Percentiles rank a stretch among this genome's conserved stretches.
phyloP scores from a whole-genome alignment of 306 rosid genomes.

The Cotoneaster glaucophyllus region DNA sequence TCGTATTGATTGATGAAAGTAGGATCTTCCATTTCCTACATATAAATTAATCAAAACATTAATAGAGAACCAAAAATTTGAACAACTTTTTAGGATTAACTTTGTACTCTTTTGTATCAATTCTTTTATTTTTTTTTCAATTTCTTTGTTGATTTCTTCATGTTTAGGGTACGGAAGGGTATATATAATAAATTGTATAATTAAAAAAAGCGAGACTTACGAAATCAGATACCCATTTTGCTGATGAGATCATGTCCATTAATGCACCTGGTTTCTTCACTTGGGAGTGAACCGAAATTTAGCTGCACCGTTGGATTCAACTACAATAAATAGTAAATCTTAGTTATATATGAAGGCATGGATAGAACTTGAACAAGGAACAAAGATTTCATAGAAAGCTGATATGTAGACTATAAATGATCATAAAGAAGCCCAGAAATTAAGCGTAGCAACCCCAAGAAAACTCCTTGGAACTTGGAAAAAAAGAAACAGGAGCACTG shows the following conservation, averaged over 20 bases:
- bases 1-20: conserved; percentile 17
- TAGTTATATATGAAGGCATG: not conserved
- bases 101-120: not conserved
- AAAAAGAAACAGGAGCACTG: not conserved
- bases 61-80: not conserved
- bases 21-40: conserved; percentile 23
- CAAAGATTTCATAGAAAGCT: not conserved
- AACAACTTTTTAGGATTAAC: not conserved
- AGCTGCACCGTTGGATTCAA: not conserved
- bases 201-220: conserved; percentile 5
- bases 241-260: conserved; percentile 29
- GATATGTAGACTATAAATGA: not conserved
- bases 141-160: not conserved
- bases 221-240: conserved; percentile 32
- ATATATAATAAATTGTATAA: not conserved
- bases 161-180: not conserved
- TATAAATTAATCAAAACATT: not conserved
- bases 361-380: not conserved
- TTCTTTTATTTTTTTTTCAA: not conserved
- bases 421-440: too few species aligned
- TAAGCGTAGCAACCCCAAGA: not conserved
- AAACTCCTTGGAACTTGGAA: not conserved
- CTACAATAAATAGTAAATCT: not conserved
- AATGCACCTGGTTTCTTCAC: not conserved
- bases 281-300: not conserved